Evolutionary conservation across 768 basidiomycete genomes (phyloP).

Genomic region (Floccularia luteovirens): DNA sequence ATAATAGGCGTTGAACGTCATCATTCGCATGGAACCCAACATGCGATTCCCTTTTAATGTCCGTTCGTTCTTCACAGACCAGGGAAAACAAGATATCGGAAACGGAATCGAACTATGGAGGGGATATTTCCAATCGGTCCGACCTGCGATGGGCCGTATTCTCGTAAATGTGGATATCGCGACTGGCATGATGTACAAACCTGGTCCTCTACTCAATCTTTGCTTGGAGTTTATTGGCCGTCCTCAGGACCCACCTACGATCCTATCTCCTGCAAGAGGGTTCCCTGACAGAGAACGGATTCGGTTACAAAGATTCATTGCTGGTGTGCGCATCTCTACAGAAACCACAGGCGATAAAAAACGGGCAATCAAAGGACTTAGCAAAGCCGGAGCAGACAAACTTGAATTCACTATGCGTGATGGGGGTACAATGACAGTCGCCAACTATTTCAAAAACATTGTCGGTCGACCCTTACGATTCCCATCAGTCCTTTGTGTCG

Average conservation of each 20-base stretch:
- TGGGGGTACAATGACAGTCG: conserved; percentile 21
- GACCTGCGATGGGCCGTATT: conserved; percentile 57
- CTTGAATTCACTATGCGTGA: conserved; percentile 41
- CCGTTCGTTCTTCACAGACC: conserved; percentile 64
- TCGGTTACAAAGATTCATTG: conserved; percentile 27
- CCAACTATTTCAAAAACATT: conserved; percentile 9
- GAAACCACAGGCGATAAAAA: conserved; percentile 19
- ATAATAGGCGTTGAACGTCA: conserved; percentile 61
- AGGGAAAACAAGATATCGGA: conserved; percentile 46
- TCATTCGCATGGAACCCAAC: conserved; percentile 69
- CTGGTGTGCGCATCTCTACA: conserved; percentile 22
- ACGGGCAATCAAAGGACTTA: conserved; percentile 51
- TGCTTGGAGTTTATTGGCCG: conserved; percentile 44
- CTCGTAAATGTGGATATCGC: conserved; percentile 75
- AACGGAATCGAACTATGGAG: conserved; percentile 66
- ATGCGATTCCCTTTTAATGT: conserved; percentile 63
- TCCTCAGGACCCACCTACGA: conserved; percentile 16
- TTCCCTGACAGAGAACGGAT: conserved; percentile 47
- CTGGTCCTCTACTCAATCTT: conserved; percentile 50
- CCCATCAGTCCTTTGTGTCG: conserved; percentile 44
- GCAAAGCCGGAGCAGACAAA: conserved; percentile 35
- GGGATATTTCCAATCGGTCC: conserved; percentile 75
- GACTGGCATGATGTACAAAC: conserved; percentile 68
- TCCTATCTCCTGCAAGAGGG: conserved; percentile 23
- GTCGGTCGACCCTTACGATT: conserved; percentile 26